Percentiles rank a stretch among this genome's conserved stretches.
phyloP scores from a whole-genome alignment of 139 green algal species.

The Coelastrella sp. region DNA sequence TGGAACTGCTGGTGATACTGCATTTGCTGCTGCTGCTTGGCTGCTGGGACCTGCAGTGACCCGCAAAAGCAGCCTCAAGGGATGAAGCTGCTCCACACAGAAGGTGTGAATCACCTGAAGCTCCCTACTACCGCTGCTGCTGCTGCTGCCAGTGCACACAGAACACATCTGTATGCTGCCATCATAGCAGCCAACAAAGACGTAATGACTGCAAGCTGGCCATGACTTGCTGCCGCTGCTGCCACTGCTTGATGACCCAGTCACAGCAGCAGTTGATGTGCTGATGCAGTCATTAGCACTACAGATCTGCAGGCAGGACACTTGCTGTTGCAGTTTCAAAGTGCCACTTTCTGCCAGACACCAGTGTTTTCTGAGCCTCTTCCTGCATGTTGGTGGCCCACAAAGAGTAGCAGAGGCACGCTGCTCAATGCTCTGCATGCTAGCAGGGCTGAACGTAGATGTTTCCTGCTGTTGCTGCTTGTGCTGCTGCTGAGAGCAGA shows the following conservation, averaged over 20 bases:
- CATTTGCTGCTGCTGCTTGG: slow-evolving; percentile 4
- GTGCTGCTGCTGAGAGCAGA: slow-evolving; percentile 2
- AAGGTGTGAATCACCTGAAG: background rate
- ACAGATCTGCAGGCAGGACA: slow-evolving; percentile 30
- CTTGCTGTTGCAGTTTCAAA: background rate
- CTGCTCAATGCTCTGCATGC: background rate
- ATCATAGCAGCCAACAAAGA: slow-evolving; percentile 22
- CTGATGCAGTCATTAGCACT: background rate
- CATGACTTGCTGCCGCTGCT: background rate
- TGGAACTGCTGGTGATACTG: slow-evolving; percentile 9
- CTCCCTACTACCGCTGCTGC: background rate
- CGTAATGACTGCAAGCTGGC: background rate
- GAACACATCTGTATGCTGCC: slow-evolving; percentile 14
- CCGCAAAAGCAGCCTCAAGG: background rate
- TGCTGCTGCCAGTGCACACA: background rate
- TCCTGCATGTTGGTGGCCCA: background rate
- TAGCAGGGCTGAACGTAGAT: background rate
- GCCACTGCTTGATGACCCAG: background rate
- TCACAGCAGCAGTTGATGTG: background rate
- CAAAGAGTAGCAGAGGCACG: background rate
- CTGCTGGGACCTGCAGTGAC: slow-evolving; percentile 10
- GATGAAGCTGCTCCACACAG: slow-evolving; percentile 15
- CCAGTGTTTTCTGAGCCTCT: background rate
- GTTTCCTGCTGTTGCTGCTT: background rate
- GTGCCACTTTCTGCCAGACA: background rate